Base-by-base conservation (phyloP, 371 early-diverging fungal genomes). In the Syncephalis plumigaleata region DNA sequence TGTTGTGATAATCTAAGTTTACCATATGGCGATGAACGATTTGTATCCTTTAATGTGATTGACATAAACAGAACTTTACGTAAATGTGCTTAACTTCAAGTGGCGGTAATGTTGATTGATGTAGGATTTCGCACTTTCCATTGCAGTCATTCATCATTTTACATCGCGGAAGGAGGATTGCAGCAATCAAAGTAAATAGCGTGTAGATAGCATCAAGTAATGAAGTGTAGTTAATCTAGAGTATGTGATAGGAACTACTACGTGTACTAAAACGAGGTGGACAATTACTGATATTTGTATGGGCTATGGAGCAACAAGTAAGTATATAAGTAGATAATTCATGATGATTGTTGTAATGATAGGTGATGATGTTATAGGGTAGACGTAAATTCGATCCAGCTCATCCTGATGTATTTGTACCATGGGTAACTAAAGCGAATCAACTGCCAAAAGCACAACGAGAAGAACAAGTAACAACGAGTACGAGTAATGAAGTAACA, bases 111-210 rank as follows among this genome's bases (percentile, higher is more conserved):
- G 27, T 18, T 4, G 8, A 11, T 0, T 4, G 1, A 21, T 25
- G 16, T 42, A 86, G 87, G 97, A 96, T 61, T 93, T 88, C 70
- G 80, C 75, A 1, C 75, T 93, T 24, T 91, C 89, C 0, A 93
- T 96, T 50, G 97, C 97, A 9, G 95, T 92, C 13, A 87, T 96
- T 31, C 97, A 96, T 63, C 95, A 96, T 59, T 82, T 96, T 42
- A 71, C 91, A 8, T 73, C 84, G 0, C 69, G 84, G 84, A 49
- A 68, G 97, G 42, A 60, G 97, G 39, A 37, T 61, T 11, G 60
- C 58, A 7, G 97, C 94, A 0, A 61, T 87, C 1, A 59, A 72
- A 38, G 72, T 65, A 49, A 25, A 22, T 39, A 1, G 11, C 45
- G 24, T 31, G 2, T 9, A 0, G 5, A 37, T 0, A 26, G 20